These are phyloP conservation scores for Sphaerobolus stellatus DNA, from an alignment of 1,284 basidiomycete genomes.

Conservation along the genomic window DNA sequence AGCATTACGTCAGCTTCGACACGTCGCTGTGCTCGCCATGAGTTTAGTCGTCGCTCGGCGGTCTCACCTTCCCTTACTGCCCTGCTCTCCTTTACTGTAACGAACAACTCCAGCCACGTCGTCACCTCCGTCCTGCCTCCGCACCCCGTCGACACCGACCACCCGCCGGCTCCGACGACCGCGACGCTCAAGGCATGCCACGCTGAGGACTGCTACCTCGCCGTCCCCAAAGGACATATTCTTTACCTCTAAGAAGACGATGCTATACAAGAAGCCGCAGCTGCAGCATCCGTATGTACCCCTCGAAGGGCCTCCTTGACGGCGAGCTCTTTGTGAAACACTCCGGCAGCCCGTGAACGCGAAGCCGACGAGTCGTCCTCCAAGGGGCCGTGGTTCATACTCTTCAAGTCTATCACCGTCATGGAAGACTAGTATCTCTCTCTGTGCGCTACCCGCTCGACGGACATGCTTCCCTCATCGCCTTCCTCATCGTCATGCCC, in stretches of 20 bases:
- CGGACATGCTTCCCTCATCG: constrained; percentile 85
- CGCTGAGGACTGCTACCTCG: constrained; percentile 86
- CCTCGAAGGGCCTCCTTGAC: constrained; percentile 64
- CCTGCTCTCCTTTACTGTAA: too few relatives aligned
- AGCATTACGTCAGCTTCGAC: too few relatives aligned
- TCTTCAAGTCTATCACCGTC: constrained; percentile 78
- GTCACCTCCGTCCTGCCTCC: too few relatives aligned
- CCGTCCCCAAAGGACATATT: constrained; percentile 83
- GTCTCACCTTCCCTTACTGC: too few relatives aligned
- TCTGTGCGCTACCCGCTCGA: constrained; percentile 64
- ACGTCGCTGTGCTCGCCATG: too few relatives aligned
- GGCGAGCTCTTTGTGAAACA: constrained; percentile 88
- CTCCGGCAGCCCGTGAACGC: constrained; percentile 63
- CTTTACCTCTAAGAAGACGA: constrained; percentile 92
- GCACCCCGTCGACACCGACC: too few relatives aligned
- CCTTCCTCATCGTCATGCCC: too few relatives aligned
- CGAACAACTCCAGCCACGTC: too few relatives aligned
- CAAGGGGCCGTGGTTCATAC: constrained; percentile 94
- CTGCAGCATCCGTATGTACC: constrained; percentile 73
- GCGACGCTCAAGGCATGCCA: constrained; percentile 77
- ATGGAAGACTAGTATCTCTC: constrained; percentile 97
- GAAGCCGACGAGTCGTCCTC: too few relatives aligned
- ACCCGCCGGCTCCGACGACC: constrained; percentile 63
- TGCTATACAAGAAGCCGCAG: constrained; percentile 81
- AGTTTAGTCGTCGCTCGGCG: too few relatives aligned